phyloP scores from a whole-genome alignment of 345 rosid species.

The Mangifera indica region DNA sequence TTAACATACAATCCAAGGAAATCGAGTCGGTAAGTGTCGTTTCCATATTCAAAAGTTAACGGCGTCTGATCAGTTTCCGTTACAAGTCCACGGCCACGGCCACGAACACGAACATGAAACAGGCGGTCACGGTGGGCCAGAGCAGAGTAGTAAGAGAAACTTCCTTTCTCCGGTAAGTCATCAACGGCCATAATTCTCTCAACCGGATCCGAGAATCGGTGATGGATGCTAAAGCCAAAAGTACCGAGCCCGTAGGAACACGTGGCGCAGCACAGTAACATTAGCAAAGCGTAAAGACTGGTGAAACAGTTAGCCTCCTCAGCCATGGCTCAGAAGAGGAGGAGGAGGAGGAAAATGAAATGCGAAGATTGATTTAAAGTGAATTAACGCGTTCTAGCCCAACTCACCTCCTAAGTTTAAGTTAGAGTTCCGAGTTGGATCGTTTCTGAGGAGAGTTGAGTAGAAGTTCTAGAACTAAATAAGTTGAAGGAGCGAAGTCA shows the following conservation, averaged over 20 bases:
- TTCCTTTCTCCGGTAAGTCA: slow-evolving; percentile 67
- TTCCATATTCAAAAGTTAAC: slow-evolving; percentile 66
- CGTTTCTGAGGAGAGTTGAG: too few species aligned
- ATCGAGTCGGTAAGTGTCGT: slow-evolving; percentile 52
- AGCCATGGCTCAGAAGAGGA: slow-evolving; percentile 13
- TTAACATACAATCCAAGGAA: slow-evolving; percentile 69
- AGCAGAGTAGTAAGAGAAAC: slow-evolving; percentile 51
- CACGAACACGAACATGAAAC: slow-evolving; percentile 33
- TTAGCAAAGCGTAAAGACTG: neutral
- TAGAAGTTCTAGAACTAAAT: too few species aligned
- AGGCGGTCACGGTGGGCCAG: slow-evolving; percentile 72
- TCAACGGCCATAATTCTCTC: slow-evolving; percentile 51
- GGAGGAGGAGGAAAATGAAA: neutral
- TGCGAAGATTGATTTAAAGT: too few species aligned
- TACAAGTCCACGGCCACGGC: slow-evolving; percentile 61
- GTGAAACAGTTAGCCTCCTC: neutral
- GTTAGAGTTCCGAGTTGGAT: too few species aligned
- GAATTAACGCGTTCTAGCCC: too few species aligned
- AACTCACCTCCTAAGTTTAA: too few species aligned
- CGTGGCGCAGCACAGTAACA: neutral
- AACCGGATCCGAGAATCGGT: slow-evolving; percentile 84
- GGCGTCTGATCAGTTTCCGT: slow-evolving; percentile 42
- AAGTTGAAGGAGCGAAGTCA: too few species aligned
- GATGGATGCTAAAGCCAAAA: slow-evolving; percentile 72
- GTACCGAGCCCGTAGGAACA: slow-evolving; percentile 46